These are phyloP conservation scores for Phytophthora colocasiae DNA, from an alignment of 352 stramenopile species.

Conservation along the genomic window DNA sequence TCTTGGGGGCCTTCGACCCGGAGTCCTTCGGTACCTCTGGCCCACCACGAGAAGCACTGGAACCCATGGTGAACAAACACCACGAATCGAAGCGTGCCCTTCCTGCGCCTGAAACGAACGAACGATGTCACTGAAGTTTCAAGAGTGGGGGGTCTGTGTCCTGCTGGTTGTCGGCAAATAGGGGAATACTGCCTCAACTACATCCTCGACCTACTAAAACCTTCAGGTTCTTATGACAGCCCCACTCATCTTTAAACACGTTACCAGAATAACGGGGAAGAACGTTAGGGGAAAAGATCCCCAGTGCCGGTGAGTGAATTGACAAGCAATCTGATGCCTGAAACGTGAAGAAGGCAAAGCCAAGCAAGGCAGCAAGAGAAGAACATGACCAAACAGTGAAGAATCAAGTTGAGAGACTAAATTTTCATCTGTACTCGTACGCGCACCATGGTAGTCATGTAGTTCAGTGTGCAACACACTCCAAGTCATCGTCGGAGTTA, in stretches of 20 bases:
- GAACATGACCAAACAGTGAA: no score
- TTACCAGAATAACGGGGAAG: no score
- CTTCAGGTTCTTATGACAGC: slow-evolving; percentile 32
- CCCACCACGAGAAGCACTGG: slow-evolving; percentile 14
- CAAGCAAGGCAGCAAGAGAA: no score
- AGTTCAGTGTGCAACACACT: no score
- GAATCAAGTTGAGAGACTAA: no score
- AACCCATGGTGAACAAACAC: slow-evolving; percentile 28
- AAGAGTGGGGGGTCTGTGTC: slow-evolving; percentile 1
- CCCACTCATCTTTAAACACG: slow-evolving; percentile 3
- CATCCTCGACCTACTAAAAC: slow-evolving; percentile 12
- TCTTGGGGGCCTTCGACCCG: slow-evolving; percentile 29
- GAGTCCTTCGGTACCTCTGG: slow-evolving; percentile 6
- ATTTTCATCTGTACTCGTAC: no score
- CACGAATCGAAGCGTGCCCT: slow-evolving; percentile 8
- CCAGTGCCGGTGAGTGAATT: no score
- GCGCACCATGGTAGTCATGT: no score
- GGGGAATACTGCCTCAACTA: slow-evolving; percentile 2
- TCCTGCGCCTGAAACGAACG: slow-evolving; percentile 9
- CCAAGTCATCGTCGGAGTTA: no score
- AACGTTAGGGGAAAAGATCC: no score
- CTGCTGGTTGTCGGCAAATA: slow-evolving; percentile 1
- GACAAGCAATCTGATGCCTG: no score
- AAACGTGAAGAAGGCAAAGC: no score
- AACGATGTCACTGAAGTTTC: slow-evolving; percentile 17